These are phyloP conservation scores for Yamadazyma dushanensis DNA, from an alignment of 1,139 yeast genomes.

Conservation along the genomic window DNA sequence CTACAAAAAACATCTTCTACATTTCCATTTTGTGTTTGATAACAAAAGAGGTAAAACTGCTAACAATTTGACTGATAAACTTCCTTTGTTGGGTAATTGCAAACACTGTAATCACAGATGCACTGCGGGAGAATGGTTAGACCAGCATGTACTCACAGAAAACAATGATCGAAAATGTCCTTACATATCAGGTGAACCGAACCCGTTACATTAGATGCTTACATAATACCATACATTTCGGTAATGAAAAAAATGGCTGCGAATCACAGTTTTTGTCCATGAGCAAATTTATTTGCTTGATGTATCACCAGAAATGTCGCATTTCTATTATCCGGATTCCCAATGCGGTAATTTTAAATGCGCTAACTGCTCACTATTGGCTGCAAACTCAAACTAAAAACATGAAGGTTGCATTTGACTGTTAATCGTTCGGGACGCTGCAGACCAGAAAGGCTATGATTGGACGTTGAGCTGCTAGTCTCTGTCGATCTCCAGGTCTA, in stretches of 20 bases:
- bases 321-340: too few relatives aligned
- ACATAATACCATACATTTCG: neutral
- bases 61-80: conserved; percentile 44
- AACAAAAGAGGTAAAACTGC: conserved; percentile 45
- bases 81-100: conserved; percentile 41
- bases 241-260: neutral
- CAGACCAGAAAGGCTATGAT: too few relatives aligned
- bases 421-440: too few relatives aligned
- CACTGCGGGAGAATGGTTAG: conserved; percentile 44
- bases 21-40: conserved; percentile 46
- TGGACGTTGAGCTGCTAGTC: too few relatives aligned
- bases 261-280: conserved; percentile 3
- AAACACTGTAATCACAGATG: conserved; percentile 38
- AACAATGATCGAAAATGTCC: conserved; percentile 23
- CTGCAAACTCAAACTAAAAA: too few relatives aligned
- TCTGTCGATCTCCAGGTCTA: too few relatives aligned
- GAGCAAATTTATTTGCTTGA: conserved; percentile 12
- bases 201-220: conserved; percentile 1
- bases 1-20: conserved; percentile 47
- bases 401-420: too few relatives aligned
- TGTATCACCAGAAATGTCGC: neutral
- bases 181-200: conserved; percentile 18
- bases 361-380: too few relatives aligned
- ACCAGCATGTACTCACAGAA: conserved; percentile 37
- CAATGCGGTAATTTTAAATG: too few relatives aligned